phyloP scores from a whole-genome alignment of 257 asterid genomes.

The Jacaranda mimosifolia region DNA sequence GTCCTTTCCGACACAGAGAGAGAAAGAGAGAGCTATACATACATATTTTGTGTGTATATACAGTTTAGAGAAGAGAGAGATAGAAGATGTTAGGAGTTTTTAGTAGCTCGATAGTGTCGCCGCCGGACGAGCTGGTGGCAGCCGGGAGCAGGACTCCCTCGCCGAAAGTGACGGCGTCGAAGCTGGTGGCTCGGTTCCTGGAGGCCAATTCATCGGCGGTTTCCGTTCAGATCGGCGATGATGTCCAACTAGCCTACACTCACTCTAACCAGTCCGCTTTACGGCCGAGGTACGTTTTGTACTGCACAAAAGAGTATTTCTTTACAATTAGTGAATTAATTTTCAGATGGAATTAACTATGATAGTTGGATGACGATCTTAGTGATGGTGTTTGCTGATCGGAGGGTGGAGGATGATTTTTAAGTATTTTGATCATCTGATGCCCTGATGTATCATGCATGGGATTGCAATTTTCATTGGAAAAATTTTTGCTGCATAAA shows the following conservation, averaged over 20 bases:
- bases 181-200: constrained; percentile 81
- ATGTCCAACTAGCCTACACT: constrained; percentile 81
- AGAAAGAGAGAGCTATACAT: constrained; percentile 31
- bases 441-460: not conserved
- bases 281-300: constrained; percentile 72
- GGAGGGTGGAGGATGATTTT: constrained; percentile 7
- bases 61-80: constrained; percentile 27
- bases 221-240: constrained; percentile 79
- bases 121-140: constrained; percentile 98
- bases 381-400: constrained; percentile 20
- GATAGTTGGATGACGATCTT: constrained; percentile 21
- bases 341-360: not conserved
- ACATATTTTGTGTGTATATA: constrained; percentile 8
- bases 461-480: not conserved
- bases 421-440: constrained; percentile 7
- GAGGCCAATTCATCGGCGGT: constrained; percentile 76
- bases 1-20: constrained; percentile 13
- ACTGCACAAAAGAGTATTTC: not conserved
- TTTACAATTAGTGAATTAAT: not conserved
- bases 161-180: constrained; percentile 85
- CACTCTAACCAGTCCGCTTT: constrained; percentile 72
- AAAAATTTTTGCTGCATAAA: not conserved
- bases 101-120: constrained; percentile 82
- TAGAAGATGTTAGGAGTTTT: constrained; percentile 85
- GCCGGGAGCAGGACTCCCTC: constrained; percentile 99